A percentile compares a stretch with the other conserved stretches of the same genome.
Evolutionary conservation across 1,139 yeast species (phyloP).

Genomic region (Blastobotrys arbuscula): DNA sequence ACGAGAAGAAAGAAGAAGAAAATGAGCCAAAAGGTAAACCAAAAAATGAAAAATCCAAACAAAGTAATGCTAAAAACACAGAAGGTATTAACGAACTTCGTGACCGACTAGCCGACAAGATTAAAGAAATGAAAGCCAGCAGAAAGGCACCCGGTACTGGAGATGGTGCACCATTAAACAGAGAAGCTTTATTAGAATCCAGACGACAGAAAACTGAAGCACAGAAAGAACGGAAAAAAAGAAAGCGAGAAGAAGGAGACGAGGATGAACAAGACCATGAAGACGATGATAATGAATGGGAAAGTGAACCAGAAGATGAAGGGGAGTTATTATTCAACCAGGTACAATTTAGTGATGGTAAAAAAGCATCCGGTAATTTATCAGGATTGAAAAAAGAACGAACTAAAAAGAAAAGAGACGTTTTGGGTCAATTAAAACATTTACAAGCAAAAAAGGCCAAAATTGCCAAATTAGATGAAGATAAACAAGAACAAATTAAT

Average conservation of each 20-base stretch:
- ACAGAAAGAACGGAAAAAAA: conserved; percentile 40
- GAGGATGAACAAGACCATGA: conserved; percentile 17
- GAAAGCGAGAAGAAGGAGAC: conserved; percentile 26
- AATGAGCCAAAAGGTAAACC: conserved; percentile 2
- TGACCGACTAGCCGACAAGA: conserved; percentile 67
- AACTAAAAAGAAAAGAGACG: conserved; percentile 82
- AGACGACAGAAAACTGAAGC: conserved; percentile 37
- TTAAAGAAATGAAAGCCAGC: conserved; percentile 62
- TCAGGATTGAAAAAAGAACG: conserved; percentile 53
- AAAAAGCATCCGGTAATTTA: conserved; percentile 73
- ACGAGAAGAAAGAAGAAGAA: conserved; percentile 8
- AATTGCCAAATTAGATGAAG: conserved; percentile 54
- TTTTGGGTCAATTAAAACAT: conserved; percentile 73
- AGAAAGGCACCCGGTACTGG: conserved; percentile 89
- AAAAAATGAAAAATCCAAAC: conserved; percentile 6
- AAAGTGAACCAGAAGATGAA: conserved; percentile 33
- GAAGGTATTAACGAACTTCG: conserved; percentile 55
- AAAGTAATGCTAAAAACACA: conserved; percentile 12
- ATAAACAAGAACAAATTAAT: conserved; percentile 52
- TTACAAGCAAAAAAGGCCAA: conserved; percentile 70
- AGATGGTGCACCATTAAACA: conserved; percentile 68
- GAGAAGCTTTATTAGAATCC: conserved; percentile 40
- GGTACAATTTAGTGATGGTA: conserved; percentile 78
- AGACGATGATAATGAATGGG: conserved; percentile 16
- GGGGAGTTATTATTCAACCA: conserved; percentile 61